Percentiles rank a stretch among this genome's conserved stretches.
Conservation (phyloP, 2,329 filamentous ascomycete genomes). For the Phyllosticta paracitricarpa region DNA sequence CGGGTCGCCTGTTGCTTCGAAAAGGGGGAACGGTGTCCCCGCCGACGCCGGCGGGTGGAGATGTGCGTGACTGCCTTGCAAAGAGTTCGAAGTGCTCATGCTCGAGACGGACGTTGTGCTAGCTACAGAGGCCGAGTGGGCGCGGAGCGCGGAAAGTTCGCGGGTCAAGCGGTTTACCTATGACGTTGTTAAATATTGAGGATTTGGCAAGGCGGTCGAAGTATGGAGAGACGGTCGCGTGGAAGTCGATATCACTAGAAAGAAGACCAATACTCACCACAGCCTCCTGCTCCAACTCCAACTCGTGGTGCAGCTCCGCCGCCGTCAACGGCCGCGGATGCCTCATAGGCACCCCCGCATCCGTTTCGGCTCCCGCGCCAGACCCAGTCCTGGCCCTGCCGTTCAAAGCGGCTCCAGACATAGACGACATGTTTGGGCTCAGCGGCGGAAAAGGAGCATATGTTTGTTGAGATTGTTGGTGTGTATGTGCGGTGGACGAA, state of each 20-base stretch:
- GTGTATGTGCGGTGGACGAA: constrained; percentile 7
- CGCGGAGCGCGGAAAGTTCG: constrained; percentile 75
- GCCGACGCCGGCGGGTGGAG: constrained; percentile 18
- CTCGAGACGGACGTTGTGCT: constrained; percentile 42
- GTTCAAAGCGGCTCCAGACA: constrained; percentile 16
- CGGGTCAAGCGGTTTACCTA: constrained; percentile 89
- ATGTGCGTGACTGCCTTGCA: constrained; percentile 6
- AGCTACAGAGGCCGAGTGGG: constrained; percentile 53
- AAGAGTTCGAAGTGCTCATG: constrained; percentile 41
- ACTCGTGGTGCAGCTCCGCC: constrained; percentile 75
- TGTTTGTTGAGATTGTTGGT: constrained; percentile 18
- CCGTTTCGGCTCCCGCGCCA: constrained; percentile 12
- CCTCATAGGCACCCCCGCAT: constrained; percentile 57
- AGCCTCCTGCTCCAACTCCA: constrained; percentile 93
- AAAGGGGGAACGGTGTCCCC: constrained; percentile 22
- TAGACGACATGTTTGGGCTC: constrained; percentile 20
- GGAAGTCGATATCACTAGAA: neutral
- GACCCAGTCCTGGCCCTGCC: constrained; percentile 6
- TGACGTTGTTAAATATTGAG: neutral
- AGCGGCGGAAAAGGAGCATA: constrained; percentile 26
- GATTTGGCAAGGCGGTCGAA: neutral
- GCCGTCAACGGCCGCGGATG: constrained; percentile 82
- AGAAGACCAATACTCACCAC: constrained; percentile 49
- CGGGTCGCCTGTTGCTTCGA: constrained; percentile 35
- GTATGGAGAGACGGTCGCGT: neutral